Evolutionary conservation across 75 land plant species (phyloP), one percentile per base, ranked within the genome.

Genomic region (Cupressus sempervirens): DNA sequence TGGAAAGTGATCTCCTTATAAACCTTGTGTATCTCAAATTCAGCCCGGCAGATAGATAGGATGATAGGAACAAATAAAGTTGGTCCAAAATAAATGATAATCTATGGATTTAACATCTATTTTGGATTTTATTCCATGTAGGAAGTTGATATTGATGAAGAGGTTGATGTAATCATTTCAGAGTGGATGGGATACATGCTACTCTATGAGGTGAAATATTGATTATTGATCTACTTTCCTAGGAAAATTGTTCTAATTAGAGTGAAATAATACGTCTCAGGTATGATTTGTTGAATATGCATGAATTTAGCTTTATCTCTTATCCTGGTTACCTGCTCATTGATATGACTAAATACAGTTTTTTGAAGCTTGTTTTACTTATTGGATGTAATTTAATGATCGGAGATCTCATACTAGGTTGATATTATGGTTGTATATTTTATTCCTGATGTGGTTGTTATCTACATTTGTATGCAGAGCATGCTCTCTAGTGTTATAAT

Each of bases 141-240:
- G 99, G 98, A 96, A 89, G 91, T 96, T 50, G 88, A 93, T 80
- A 94, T 98, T 82, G 92, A 94, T 30, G 99, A 96, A 83, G 89
- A 94, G 80, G 98, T 94, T 79, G 99, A 98, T 94, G 95, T 96
- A 68, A 98, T 98, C 41, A 89, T 98, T 41, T 98, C 99, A 30
- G 99, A 98, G 85, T 98, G 99, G 99, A 98, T 98, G 99, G 99
- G 99, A 15, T 98, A 98, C 88, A 98, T 98, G 98, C 94, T 98
- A 86, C 86, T 98, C 1, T 98, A 98, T 87, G 99, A 98, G 98
- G 99, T 97, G 79, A 80, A 36, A 35, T 11, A 26, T 46, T 48
- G 62, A 4, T 38, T 40, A 20, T 84, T 46, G 68, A n/a, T 43
- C 29, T 70, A 35, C 36, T 16, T 8, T 29, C 1, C 14, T 16